Conservation (phyloP, 1,284 basidiomycete genomes). For the Phylloboletellus chloephorus region DNA sequence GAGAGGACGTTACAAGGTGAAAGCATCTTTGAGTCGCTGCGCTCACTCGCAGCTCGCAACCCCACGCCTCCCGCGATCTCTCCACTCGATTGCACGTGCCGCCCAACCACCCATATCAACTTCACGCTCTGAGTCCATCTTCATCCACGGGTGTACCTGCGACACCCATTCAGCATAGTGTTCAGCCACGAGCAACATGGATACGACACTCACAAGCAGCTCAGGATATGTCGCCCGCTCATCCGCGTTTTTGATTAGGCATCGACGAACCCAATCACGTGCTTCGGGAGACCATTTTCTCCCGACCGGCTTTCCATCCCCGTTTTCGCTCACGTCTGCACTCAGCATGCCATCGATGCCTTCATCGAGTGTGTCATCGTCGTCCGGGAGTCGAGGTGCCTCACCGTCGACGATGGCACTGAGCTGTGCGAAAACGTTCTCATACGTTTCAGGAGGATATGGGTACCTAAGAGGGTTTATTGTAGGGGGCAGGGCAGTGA, state of each 20-base stretch:
- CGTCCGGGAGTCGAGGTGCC: conserved; percentile 74
- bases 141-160: conserved; percentile 67
- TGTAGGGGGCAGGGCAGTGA: conserved; percentile 1
- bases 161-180: conserved; percentile 11
- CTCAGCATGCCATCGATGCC: conserved; percentile 11
- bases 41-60: conserved; percentile 23
- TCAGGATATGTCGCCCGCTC: conserved; percentile 81
- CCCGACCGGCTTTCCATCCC: conserved; percentile 10
- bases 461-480: conserved; percentile 55
- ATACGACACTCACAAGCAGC: conserved; percentile 52
- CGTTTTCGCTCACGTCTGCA: conserved; percentile 31
- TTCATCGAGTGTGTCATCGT: conserved; percentile 25
- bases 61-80: conserved; percentile 31
- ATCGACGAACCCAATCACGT: conserved; percentile 55
- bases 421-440: conserved; percentile 94
- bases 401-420: conserved; percentile 95
- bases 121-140: conserved; percentile 46
- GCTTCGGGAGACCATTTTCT: conserved; percentile 37
- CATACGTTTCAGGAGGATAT: conserved; percentile 97
- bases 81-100: conserved; percentile 49
- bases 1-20: conserved; percentile 12
- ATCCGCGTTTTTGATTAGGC: conserved; percentile 75
- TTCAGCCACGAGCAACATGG: background rate
- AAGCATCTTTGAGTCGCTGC: conserved; percentile 1
- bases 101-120: conserved; percentile 89